Evolutionary conservation across 805 yeast genomes (phyloP).

Genomic region (Debaryomyces tyrocola): DNA sequence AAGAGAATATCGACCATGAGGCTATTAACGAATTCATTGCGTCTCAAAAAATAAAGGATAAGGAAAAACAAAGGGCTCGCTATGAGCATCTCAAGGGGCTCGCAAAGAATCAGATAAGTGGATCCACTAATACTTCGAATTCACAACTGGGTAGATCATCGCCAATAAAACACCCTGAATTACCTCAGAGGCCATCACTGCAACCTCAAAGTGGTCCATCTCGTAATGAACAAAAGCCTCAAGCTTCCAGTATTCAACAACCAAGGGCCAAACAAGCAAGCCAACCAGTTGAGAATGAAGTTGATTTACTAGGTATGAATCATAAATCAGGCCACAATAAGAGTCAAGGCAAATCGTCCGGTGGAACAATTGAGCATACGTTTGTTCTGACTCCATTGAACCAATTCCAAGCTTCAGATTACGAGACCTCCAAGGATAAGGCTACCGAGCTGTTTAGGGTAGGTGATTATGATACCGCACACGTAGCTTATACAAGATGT

Average conservation of each 20-base stretch:
- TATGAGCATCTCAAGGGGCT: slow-evolving; percentile 14
- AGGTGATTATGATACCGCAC: slow-evolving; percentile 81
- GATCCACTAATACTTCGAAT: not conserved
- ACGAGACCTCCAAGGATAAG: slow-evolving; percentile 49
- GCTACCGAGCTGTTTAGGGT: slow-evolving; percentile 67
- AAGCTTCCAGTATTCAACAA: too few relatives aligned
- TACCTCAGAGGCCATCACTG: slow-evolving; percentile 4
- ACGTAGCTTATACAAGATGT: slow-evolving; percentile 55
- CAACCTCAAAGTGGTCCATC: slow-evolving; percentile 12
- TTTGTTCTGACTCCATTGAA: slow-evolving; percentile 23
- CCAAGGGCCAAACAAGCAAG: not conserved
- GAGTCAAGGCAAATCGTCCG: slow-evolving; percentile 18
- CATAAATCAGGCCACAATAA: slow-evolving; percentile 26
- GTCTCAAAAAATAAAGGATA: slow-evolving; percentile 35
- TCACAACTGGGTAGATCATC: slow-evolving; percentile 3
- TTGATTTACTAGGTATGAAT: slow-evolving; percentile 29
- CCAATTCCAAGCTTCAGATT: slow-evolving; percentile 40
- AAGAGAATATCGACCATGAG: slow-evolving; percentile 45
- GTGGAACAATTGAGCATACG: slow-evolving; percentile 9
- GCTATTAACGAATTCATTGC: slow-evolving; percentile 41
- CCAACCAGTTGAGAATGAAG: slow-evolving; percentile 8
- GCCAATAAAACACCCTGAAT: slow-evolving; percentile 1
- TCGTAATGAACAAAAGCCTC: too few relatives aligned
- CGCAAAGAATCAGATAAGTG: slow-evolving; percentile 11
- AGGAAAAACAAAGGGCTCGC: slow-evolving; percentile 30